Evolutionary conservation across 2,329 filamentous ascomycete species (phyloP).

Genomic region (Gliomastix tumulicola): DNA sequence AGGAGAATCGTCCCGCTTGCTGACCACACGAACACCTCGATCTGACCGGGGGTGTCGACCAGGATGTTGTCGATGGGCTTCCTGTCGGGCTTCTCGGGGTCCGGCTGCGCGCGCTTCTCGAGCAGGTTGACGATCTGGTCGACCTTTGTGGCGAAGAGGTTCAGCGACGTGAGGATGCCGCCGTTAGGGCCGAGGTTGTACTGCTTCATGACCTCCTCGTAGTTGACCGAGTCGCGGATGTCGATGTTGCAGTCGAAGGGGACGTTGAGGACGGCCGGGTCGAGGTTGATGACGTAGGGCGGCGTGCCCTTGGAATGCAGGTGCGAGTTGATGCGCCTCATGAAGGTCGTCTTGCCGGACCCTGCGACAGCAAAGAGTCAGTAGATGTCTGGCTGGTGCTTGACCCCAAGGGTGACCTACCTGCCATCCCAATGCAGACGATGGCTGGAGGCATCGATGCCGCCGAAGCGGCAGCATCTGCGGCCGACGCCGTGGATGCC

Average conservation of each 20-base stretch:
- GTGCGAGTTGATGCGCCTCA: constrained; percentile 95
- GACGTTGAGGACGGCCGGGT: constrained; percentile 86
- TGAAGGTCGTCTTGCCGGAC: constrained; percentile 98
- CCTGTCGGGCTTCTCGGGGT: constrained; percentile 50
- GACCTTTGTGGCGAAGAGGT: constrained; percentile 96
- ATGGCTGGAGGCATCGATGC: constrained; percentile 62
- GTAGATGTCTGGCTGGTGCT: too few relatives aligned
- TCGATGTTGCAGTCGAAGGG: constrained; percentile 98
- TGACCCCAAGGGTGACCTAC: too few relatives aligned
- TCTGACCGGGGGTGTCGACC: constrained; percentile 94
- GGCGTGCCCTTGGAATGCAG: constrained; percentile 74
- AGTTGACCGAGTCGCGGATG: constrained; percentile 97
- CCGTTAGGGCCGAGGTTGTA: constrained; percentile 97
- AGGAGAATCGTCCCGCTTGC: constrained; percentile 91
- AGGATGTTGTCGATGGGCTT: constrained; percentile 75
- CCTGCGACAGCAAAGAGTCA: constrained; percentile 37
- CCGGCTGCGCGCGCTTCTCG: constrained; percentile 75
- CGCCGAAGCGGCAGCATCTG: neutral
- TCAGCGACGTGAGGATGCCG: constrained; percentile 89
- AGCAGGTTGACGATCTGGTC: constrained; percentile 87
- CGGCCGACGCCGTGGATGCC: neutral
- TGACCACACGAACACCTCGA: constrained; percentile 98
- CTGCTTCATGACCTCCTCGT: constrained; percentile 99
- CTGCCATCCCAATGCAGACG: constrained; percentile 96
- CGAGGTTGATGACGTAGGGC: constrained; percentile 95